Evolutionary conservation across 2,329 filamentous ascomycete species (phyloP).

Genomic region (Verticillium zaregamsianum): DNA sequence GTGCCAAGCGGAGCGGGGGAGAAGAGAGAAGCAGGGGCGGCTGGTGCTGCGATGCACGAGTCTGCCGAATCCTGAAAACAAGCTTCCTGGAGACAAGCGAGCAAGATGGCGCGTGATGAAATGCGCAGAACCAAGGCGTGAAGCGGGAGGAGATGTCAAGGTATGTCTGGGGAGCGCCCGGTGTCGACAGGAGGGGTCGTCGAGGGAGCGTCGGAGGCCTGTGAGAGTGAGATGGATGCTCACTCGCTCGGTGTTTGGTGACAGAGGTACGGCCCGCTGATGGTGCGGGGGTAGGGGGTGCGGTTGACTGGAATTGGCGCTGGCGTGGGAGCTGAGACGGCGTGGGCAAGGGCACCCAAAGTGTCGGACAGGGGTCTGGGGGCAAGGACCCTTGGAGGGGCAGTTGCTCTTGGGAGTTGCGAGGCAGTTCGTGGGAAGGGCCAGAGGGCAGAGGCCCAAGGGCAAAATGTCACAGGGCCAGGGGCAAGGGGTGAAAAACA

Average conservation of each 20-base stretch:
- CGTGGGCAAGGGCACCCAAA: not conserved
- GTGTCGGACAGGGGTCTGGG: not conserved
- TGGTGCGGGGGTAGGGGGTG: not conserved
- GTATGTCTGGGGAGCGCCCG: not conserved
- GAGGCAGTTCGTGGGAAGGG: too few species aligned
- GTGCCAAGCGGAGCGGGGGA: not conserved
- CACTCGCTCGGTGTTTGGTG: not conserved
- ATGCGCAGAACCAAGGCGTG: not conserved
- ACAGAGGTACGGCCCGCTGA: not conserved
- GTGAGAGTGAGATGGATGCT: not conserved
- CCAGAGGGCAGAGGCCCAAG: too few species aligned
- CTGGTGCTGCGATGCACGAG: not conserved
- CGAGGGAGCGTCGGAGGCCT: not conserved
- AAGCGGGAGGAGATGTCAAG: not conserved
- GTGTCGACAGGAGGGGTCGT: not conserved
- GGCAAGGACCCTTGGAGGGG: not conserved
- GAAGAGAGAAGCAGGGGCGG: not conserved
- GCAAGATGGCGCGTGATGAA: not conserved
- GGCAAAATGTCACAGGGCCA: too few species aligned
- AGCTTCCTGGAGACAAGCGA: not conserved
- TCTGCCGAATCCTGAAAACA: not conserved
- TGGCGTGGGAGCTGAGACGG: not conserved
- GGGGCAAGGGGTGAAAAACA: not conserved
- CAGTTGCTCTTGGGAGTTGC: too few species aligned
- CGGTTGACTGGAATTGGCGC: not conserved